Percentiles rank a stretch among this genome's conserved stretches.
phyloP scores from a whole-genome alignment of 148 eudicot genomes.

The Vaccinium darrowii region DNA sequence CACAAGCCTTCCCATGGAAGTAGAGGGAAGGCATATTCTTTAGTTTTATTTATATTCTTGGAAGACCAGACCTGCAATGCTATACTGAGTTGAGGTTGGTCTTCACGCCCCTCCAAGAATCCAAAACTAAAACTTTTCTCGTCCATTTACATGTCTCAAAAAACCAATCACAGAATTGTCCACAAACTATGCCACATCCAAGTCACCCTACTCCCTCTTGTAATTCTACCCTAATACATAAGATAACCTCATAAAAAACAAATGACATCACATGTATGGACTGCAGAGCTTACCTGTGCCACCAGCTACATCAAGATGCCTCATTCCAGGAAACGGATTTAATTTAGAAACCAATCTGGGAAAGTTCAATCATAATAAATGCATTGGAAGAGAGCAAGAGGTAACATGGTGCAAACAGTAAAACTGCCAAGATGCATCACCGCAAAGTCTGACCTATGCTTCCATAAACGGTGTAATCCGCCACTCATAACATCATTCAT shows the following conservation, averaged over 20 bases:
- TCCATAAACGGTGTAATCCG: constrained; percentile 90
- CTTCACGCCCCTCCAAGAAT: neutral
- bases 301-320: constrained; percentile 97
- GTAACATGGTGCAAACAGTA: constrained; percentile 8
- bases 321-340: constrained; percentile 97
- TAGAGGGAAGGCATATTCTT: neutral
- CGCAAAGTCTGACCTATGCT: constrained; percentile 61
- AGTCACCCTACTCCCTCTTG: neutral
- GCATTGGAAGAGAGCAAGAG: neutral
- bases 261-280: neutral
- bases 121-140: neutral
- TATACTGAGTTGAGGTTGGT: neutral
- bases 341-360: constrained; percentile 76
- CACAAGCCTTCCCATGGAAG: neutral
- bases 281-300: constrained; percentile 65
- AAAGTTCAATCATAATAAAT: constrained; percentile 5
- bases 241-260: neutral
- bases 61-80: neutral
- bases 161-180: neutral
- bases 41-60: no score
- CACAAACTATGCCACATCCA: neutral
- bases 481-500: constrained; percentile 98
- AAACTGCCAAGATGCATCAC: constrained; percentile 13
- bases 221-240: neutral
- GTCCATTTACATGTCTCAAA: neutral